Percentiles rank a stretch among this genome's conserved stretches.
These are phyloP conservation scores for Orbilia oligospora DNA, from an alignment of 2,329 filamentous ascomycete genomes.

Conservation along the genomic window DNA sequence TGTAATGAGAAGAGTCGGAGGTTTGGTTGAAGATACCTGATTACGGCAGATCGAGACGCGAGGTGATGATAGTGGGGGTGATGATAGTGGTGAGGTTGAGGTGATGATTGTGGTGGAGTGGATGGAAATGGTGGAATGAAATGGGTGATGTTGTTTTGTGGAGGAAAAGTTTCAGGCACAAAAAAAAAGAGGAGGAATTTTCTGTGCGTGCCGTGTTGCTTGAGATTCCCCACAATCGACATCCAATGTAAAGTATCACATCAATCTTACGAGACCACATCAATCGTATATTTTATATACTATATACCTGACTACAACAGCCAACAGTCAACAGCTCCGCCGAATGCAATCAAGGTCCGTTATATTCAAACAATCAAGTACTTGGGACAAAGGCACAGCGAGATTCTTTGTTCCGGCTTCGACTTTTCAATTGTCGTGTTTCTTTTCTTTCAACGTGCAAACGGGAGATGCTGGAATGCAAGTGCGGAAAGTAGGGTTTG, in stretches of 20 bases:
- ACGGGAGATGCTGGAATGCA: constrained; percentile 9
- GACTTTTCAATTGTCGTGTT: constrained; percentile 2
- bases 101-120: constrained; percentile 16
- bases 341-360: neutral
- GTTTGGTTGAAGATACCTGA: neutral
- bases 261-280: too few species aligned
- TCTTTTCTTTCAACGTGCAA: constrained; percentile 15
- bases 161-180: constrained; percentile 59
- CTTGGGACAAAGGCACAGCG: constrained; percentile 17
- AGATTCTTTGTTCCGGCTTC: constrained; percentile 41
- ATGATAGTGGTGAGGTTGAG: constrained; percentile 16
- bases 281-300: too few species aligned
- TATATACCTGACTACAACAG: neutral
- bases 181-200: constrained; percentile 49
- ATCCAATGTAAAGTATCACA: neutral
- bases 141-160: constrained; percentile 46
- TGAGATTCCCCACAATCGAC: constrained; percentile 21
- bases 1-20: constrained; percentile 9
- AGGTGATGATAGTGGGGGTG: constrained; percentile 7
- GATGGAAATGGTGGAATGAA: constrained; percentile 13
- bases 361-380: neutral
- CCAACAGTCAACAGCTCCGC: neutral
- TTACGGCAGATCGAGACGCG: constrained; percentile 22
- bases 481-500: constrained; percentile 42
- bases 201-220: constrained; percentile 49